Evolutionary conservation across 495 filamentous ascomycete genomes (phyloP).

Genomic region (Aspergillus bridgeri): DNA sequence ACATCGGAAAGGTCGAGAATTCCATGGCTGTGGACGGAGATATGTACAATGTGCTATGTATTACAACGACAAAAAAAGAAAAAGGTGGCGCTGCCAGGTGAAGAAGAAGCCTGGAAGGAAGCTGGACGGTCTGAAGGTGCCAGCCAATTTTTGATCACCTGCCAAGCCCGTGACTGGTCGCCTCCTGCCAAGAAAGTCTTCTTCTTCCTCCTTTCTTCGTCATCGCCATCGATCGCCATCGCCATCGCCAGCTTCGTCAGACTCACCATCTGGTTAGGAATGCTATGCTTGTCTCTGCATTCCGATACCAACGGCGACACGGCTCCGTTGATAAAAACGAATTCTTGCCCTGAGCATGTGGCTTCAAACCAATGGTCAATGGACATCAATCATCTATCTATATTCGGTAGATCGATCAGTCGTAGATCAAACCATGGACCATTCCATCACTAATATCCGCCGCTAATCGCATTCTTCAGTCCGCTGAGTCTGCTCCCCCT

Average conservation of each 20-base stretch:
- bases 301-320: too few relatives aligned
- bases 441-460: not conserved
- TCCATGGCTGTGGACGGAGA: too few relatives aligned
- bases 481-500: not conserved
- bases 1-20: not conserved
- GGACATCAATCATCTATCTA: too few relatives aligned
- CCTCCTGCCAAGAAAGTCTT: slow-evolving; percentile 1
- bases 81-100: too few relatives aligned
- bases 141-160: too few relatives aligned
- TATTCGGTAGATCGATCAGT: not conserved
- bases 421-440: not conserved
- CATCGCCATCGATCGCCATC: not conserved
- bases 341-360: too few relatives aligned
- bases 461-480: not conserved
- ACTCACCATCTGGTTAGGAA: not conserved
- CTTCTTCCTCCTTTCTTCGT: not conserved
- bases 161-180: not conserved
- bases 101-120: too few relatives aligned
- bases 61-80: not conserved
- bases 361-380: too few relatives aligned
- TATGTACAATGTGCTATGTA: not conserved
- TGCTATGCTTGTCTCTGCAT: not conserved
- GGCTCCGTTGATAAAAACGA: too few relatives aligned
- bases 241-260: not conserved
- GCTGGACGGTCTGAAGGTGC: too few relatives aligned